Evolutionary conservation across 352 stramenopile genomes (phyloP), one percentile per base, ranked within the genome.

Genomic region (Phytophthora megakarya): DNA sequence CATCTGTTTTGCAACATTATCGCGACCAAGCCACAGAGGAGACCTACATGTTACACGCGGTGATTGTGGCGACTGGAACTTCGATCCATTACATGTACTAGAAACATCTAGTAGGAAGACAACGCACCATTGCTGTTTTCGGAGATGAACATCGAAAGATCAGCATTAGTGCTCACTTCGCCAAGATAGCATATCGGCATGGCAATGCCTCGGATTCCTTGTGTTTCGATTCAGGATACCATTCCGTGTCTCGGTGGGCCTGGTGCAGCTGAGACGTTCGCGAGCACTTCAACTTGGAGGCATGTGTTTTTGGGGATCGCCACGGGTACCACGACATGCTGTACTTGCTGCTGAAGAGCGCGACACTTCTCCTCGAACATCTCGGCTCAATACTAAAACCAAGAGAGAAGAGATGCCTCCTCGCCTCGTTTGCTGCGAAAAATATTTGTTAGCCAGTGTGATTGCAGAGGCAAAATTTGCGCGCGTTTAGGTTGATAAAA

Each of bases 391-490:
- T 53, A 37, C 26, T 30, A 40, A 13, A 52, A n/a, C 49, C 49
- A 37, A 57, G 53, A 37, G 16, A 19, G 22, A 33, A 32, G 45
- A 56, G 48, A 42, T 62, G 54, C 11, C 33, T 39, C 21, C 19
- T 40, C 33, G 57, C 15, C 57, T 25, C 57, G 57, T 65, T 65
- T 65, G 57, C 57, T 47, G 10, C 21, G 16, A 35, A 18, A 65
- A 45, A 52, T 44, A 40, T 54, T 33, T 22, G 18, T 5, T 25
- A 33, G 28, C n/a, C 15, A 32, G 32, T 11, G 22, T 61, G 18
- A 45, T 32, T 51, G 40, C 30, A 43, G 30, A 35, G 26, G 49
- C 49, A 57, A 32, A 47, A 47, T 30, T 32, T 47, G 42, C 42
- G 21, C 22, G 3, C 42, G 21, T 25, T 43, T 22, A n/a, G n/a